A percentile compares a stretch with the other conserved stretches of the same genome.
Evolutionary conservation across 352 stramenopile genomes (phyloP).

Genomic region (Phytophthora melonis): DNA sequence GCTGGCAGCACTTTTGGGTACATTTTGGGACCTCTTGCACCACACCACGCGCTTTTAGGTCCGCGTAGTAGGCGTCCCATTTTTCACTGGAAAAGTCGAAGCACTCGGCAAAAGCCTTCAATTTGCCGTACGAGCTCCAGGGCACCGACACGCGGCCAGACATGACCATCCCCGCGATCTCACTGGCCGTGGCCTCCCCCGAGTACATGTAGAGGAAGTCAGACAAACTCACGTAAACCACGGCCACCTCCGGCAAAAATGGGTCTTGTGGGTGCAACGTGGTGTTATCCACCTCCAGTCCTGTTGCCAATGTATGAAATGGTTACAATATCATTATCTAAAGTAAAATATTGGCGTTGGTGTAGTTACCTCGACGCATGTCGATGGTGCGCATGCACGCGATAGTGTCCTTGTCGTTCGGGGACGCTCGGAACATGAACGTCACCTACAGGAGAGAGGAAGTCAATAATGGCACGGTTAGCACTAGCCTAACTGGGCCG

Average conservation of each 20-base stretch:
- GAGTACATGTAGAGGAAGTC: conserved; percentile 92
- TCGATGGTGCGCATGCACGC: conserved; percentile 82
- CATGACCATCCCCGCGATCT: conserved; percentile 89
- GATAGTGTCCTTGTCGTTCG: conserved; percentile 51
- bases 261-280: conserved; percentile 58
- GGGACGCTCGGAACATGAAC: conserved; percentile 78
- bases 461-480: background rate
- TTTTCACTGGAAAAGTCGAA: conserved; percentile 89
- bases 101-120: conserved; percentile 87
- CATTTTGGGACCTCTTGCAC: conserved; percentile 46
- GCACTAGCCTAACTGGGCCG: background rate
- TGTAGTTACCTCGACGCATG: conserved; percentile 64
- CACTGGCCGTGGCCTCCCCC: conserved; percentile 72
- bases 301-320: conserved; percentile 32
- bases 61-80: conserved; percentile 82
- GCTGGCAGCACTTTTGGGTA: conserved; percentile 66
- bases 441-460: conserved; percentile 58
- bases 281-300: conserved; percentile 60
- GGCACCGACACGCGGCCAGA: conserved; percentile 84
- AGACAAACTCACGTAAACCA: conserved; percentile 77
- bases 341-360: background rate
- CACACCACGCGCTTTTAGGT: conserved; percentile 41
- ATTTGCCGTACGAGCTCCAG: conserved; percentile 85
- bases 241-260: conserved; percentile 68
- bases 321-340: background rate